phyloP scores from a whole-genome alignment of 371 early-diverging fungal genomes.

The Umbelopsis sp. region DNA sequence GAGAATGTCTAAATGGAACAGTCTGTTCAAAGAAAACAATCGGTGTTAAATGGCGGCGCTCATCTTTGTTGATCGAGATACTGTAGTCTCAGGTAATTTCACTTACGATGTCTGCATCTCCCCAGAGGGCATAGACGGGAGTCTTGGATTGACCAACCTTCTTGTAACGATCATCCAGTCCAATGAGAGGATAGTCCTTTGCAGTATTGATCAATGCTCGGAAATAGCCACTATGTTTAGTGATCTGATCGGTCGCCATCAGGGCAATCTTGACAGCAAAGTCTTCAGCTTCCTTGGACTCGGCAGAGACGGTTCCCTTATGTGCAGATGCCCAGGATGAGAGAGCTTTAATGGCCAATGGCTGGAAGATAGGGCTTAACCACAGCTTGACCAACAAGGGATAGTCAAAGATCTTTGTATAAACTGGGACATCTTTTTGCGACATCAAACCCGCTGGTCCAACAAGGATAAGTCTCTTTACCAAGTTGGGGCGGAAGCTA shows the following conservation, averaged over 20 bases:
- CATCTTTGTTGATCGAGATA: not conserved
- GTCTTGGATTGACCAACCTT: slow-evolving; percentile 33
- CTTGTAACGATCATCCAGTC: slow-evolving; percentile 34
- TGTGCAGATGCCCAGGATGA: not conserved
- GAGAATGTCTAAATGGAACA: slow-evolving; percentile 35
- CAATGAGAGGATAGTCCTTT: slow-evolving; percentile 43
- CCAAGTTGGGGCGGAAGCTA: slow-evolving; percentile 51
- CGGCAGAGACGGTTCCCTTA: slow-evolving; percentile 5
- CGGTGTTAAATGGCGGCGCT: not conserved
- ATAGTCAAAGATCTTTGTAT: slow-evolving; percentile 30
- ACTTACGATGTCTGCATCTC: slow-evolving; percentile 47
- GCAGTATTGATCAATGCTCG: slow-evolving; percentile 47
- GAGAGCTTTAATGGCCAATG: slow-evolving; percentile 5
- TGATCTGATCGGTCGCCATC: slow-evolving; percentile 38
- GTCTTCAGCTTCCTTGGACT: slow-evolving; percentile 17
- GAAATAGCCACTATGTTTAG: slow-evolving; percentile 50
- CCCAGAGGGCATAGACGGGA: slow-evolving; percentile 48
- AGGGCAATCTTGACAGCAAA: slow-evolving; percentile 18
- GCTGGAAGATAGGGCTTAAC: slow-evolving; percentile 23
- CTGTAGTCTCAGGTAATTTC: not conserved
- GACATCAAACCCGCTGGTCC: slow-evolving; percentile 60
- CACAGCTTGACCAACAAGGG: slow-evolving; percentile 22
- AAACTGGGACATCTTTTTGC: slow-evolving; percentile 32
- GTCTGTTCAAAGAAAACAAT: slow-evolving; percentile 28
- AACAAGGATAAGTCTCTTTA: slow-evolving; percentile 50